Evolutionary conservation across 306 rosid genomes (phyloP).

Genomic region (Quercus agrifolia): DNA sequence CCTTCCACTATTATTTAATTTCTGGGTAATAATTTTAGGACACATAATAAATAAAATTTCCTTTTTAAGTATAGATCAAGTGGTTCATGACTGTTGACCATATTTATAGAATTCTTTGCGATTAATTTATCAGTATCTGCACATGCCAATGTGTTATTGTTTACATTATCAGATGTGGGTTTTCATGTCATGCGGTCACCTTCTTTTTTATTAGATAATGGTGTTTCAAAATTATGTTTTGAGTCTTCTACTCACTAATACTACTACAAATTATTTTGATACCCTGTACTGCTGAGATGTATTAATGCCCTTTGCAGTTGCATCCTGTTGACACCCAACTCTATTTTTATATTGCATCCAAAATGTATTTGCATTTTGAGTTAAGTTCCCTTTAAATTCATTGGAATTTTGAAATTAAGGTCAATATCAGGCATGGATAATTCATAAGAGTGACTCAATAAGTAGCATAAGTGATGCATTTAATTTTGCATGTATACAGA

Average conservation of each 20-base stretch:
- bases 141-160: background rate
- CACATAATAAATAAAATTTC: background rate
- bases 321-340: too few species aligned
- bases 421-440: background rate
- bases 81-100: background rate
- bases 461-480: background rate
- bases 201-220: background rate
- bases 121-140: background rate
- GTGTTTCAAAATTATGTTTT: background rate
- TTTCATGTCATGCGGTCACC: background rate
- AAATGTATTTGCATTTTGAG: background rate
- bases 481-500: slow-evolving; percentile 40
- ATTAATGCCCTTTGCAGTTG: too few species aligned
- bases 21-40: background rate
- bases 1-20: background rate
- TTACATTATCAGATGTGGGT: background rate
- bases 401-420: background rate
- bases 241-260: background rate
- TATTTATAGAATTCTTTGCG: background rate
- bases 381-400: background rate
- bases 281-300: too few species aligned
- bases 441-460: background rate
- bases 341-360: too few species aligned
- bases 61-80: background rate
- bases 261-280: too few species aligned